Percentiles rank a stretch among this genome's conserved stretches.
phyloP scores from a whole-genome alignment of 495 filamentous ascomycete genomes.

The Aspergillus coremiiformis region DNA sequence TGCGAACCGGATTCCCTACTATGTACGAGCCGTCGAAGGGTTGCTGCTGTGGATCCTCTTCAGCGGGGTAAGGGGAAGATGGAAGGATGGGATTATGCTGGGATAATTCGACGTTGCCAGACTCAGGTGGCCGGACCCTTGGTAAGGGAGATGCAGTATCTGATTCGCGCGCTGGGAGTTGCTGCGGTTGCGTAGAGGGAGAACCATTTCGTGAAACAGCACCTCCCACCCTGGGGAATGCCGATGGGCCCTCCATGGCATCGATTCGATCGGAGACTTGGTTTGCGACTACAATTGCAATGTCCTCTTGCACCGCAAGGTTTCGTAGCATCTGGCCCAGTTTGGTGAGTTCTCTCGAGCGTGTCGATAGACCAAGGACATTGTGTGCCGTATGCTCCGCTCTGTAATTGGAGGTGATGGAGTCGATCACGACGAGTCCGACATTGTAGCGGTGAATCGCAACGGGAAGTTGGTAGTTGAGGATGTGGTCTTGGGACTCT shows the following conservation, averaged over 20 bases:
- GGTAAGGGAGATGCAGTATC: conserved; percentile 18
- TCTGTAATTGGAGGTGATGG: conserved; percentile 88
- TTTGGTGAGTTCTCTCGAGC: conserved; percentile 61
- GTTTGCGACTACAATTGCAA: conserved; percentile 88
- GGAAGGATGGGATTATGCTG: conserved; percentile 15
- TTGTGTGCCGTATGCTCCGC: conserved; percentile 58
- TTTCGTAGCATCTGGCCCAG: conserved; percentile 71
- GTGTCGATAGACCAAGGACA: conserved; percentile 33
- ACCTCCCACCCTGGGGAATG: conserved; percentile 4
- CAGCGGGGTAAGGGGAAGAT: conserved; percentile 23
- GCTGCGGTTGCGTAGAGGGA: conserved; percentile 7
- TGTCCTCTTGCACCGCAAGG: conserved; percentile 59
- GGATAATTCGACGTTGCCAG: conserved; percentile 9
- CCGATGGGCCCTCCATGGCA: conserved; percentile 8
- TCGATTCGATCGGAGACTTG: conserved; percentile 90
- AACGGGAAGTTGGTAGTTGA: conserved; percentile 83
- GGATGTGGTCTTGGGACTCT: conserved; percentile 91
- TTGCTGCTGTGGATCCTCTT: conserved; percentile 28
- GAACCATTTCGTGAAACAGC: not conserved
- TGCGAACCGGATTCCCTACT: conserved; percentile 31
- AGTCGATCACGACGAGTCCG: conserved; percentile 80
- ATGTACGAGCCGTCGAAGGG: conserved; percentile 35
- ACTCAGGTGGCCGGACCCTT: conserved; percentile 11
- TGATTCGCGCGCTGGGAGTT: conserved; percentile 13
- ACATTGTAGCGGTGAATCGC: conserved; percentile 66